phyloP scores from a whole-genome alignment of 1,284 basidiomycete species.

The Pascua guehoae region DNA sequence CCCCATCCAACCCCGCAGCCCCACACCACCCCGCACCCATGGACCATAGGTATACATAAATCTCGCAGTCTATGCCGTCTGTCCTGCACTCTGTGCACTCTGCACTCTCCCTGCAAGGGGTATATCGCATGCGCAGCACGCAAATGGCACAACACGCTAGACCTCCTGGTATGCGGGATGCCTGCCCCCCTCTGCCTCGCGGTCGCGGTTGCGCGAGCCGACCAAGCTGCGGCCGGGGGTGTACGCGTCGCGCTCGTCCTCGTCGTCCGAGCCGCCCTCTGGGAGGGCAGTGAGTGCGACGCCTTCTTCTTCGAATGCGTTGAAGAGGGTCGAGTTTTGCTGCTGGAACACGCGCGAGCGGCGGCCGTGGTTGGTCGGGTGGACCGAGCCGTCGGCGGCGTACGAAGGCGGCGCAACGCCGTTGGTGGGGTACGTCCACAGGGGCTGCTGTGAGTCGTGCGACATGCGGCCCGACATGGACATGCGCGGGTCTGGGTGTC shows the following conservation, averaged over 20 bases:
- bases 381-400: conserved; percentile 44
- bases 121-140: no score
- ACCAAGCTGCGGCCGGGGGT: conserved; percentile 6
- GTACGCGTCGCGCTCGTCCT: conserved; percentile 12
- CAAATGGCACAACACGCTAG: conserved; percentile 1
- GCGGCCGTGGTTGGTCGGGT: conserved; percentile 50
- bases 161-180: conserved; percentile 33
- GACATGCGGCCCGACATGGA: conserved; percentile 49
- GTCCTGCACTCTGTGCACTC: no score
- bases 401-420: conserved; percentile 34
- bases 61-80: no score
- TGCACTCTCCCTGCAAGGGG: no score
- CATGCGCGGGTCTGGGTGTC: conserved; percentile 47
- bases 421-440: conserved; percentile 39
- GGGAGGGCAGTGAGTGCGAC: conserved; percentile 45
- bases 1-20: no score
- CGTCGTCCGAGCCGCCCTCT: conserved; percentile 44
- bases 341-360: conserved; percentile 59
- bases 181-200: conserved; percentile 29
- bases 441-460: conserved; percentile 35
- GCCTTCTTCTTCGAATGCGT: conserved; percentile 46
- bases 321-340: conserved; percentile 53
- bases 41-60: no score
- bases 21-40: no score
- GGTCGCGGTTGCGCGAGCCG: conserved; percentile 5